Evolutionary conservation across 495 filamentous ascomycete species (phyloP), one percentile per base, ranked within the genome.

Genomic region (Friedmanniomyces endolithicus): DNA sequence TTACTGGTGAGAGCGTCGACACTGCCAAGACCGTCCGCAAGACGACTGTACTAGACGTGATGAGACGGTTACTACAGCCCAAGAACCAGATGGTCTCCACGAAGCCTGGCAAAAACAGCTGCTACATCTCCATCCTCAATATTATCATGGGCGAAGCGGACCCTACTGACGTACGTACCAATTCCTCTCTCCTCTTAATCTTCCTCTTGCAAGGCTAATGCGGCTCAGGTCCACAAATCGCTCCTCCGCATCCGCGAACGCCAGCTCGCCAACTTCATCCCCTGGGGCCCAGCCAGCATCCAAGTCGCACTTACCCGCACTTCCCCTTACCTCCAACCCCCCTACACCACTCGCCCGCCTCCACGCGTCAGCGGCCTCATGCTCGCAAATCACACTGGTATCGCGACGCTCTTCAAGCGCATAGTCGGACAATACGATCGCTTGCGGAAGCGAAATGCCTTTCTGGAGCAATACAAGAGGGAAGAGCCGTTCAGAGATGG

Each of bases 11-110:
- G 67, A 90, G 87, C 62, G 86, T 97, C 43, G 90, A 96, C 61
- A 85, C 94, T 71, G 94, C 89, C 40, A 95, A 94, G 71, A 95
- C 90, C 0, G 88, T 98, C 12, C 86, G 94, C 33, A 97, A 97
- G 70, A 98, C 94, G 0, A 98, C 92, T 2, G 92, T 98, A 0
- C 73, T 97, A 17, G 92, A 98, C 69, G 92, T 98, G 45, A 98
- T 98, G 92, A 81, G 92, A 27, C 80, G 92, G 40, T 76, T 98
- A 9, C 74, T 98, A 44, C 92, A 98, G 69, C 92, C 92, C 39
- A 98, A 98, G 75, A 97, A 97, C 69, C 83, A 94, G 63, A 98
- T 98, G 92, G 92, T 98, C 34, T 94, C 90, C 35, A 94, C 90
- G 44, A 85, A 88, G 55, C 89, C 90, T 17, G 86, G 86, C 64